Evolutionary conservation across 257 asterid genomes (phyloP).

Genomic region (Coffea eugenioides): DNA sequence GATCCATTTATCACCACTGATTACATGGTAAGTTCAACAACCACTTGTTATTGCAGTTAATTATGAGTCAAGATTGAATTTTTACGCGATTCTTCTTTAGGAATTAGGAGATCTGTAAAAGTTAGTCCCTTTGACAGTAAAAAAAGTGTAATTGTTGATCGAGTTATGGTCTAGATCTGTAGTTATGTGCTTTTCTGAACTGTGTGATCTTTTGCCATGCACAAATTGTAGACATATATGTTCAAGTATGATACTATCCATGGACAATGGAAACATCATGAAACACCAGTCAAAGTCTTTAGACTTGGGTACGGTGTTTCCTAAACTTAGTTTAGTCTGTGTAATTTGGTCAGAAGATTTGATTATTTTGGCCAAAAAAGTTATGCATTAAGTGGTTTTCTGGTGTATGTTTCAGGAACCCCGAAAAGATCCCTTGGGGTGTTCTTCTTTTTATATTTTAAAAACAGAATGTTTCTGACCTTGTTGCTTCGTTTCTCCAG

Average conservation of each 20-base stretch:
- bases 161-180: background rate
- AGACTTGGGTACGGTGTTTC: slow-evolving; percentile 44
- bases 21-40: slow-evolving; percentile 57
- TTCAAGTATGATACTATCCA: slow-evolving; percentile 89
- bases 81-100: background rate
- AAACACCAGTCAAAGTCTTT: slow-evolving; percentile 52
- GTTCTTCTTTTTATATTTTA: background rate
- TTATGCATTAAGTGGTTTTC: background rate
- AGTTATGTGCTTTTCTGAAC: background rate
- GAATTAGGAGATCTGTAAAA: background rate
- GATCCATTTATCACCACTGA: slow-evolving; percentile 89
- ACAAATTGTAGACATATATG: slow-evolving; percentile 73
- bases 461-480: no score
- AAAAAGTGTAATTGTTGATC: no score
- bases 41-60: background rate
- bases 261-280: slow-evolving; percentile 85
- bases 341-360: background rate
- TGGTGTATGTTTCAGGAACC: slow-evolving; percentile 42
- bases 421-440: slow-evolving; percentile 85
- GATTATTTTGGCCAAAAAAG: background rate
- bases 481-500: no score
- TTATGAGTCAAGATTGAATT: background rate
- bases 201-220: background rate
- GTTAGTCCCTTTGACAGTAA: background rate
- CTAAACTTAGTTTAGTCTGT: background rate